These are phyloP conservation scores for Syncephalastrum contaminatum DNA, from an alignment of 371 early-diverging fungal species.

Conservation along the genomic window DNA sequence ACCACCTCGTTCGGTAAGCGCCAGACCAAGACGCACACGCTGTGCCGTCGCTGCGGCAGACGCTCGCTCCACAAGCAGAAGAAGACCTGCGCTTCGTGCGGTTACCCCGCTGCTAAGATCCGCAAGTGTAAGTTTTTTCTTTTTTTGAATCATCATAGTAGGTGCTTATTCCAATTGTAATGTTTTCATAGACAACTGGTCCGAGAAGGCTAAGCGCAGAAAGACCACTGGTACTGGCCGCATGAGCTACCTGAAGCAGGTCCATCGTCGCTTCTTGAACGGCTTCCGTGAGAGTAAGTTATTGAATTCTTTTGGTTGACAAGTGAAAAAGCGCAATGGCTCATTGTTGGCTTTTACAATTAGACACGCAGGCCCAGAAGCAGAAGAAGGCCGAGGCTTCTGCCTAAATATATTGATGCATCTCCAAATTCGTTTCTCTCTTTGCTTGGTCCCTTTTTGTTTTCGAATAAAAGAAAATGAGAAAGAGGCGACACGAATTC, in stretches of 20 bases:
- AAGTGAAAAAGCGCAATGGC: not conserved
- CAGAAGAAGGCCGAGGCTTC: constrained; percentile 35
- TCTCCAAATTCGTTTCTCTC: too few species aligned
- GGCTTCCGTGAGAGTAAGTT: constrained; percentile 90
- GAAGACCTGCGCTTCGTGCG: constrained; percentile 99
- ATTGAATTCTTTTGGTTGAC: not conserved
- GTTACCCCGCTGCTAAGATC: constrained; percentile 98
- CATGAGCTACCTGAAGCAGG: constrained; percentile 94
- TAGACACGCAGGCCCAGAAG: constrained; percentile 59
- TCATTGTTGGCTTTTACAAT: constrained; percentile 2
- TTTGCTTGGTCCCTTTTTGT: too few species aligned
- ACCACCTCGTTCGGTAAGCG: constrained; percentile 99
- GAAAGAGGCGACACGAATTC: too few species aligned
- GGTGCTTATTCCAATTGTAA: not conserved
- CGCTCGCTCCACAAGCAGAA: constrained; percentile 99
- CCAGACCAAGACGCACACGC: constrained; percentile 98
- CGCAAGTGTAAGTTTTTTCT: constrained; percentile 78
- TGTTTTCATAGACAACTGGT: constrained; percentile 79
- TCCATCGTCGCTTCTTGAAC: constrained; percentile 94
- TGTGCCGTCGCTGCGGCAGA: constrained; percentile 98
- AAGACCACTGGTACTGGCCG: constrained; percentile 99
- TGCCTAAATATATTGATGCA: too few species aligned
- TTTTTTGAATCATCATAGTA: not conserved
- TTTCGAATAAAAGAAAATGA: too few species aligned
- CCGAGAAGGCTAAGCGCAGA: constrained; percentile 96